Conservation (phyloP, 257 asterid species). For the Solanum paucissectum region DNA sequence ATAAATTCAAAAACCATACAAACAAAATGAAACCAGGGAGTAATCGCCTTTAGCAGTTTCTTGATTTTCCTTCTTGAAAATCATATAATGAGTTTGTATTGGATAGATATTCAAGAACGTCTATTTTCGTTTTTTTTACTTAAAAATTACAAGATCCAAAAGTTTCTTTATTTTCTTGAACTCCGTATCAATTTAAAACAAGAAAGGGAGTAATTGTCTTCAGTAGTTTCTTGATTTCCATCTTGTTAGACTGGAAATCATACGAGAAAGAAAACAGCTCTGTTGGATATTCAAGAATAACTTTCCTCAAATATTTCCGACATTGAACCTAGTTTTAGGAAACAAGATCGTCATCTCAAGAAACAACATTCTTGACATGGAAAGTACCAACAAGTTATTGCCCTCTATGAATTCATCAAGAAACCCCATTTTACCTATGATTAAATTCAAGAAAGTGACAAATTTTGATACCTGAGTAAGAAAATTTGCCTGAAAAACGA, state of each 20-base stretch:
- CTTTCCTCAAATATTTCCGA: background rate
- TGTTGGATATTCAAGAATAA: background rate
- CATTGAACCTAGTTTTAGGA: background rate
- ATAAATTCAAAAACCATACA: too few species aligned
- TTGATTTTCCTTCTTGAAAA: background rate
- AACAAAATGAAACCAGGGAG: background rate
- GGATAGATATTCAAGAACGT: background rate
- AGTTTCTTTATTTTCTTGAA: background rate
- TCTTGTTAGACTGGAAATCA: background rate
- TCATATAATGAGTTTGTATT: background rate
- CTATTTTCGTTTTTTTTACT: background rate
- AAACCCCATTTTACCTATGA: background rate
- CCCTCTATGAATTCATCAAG: background rate
- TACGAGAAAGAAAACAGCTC: background rate
- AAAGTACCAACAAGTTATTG: background rate
- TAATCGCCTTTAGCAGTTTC: background rate
- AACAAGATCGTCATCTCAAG: background rate
- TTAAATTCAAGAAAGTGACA: background rate
- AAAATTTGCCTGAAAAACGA: background rate
- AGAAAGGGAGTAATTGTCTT: background rate
- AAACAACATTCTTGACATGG: background rate
- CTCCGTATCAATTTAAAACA: background rate
- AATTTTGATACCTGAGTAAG: background rate
- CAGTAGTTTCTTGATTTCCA: background rate
- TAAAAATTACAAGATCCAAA: background rate